These are phyloP conservation scores for Cystofilobasidium bisporidii DNA, from an alignment of 768 basidiomycete genomes.

Conservation along the genomic window DNA sequence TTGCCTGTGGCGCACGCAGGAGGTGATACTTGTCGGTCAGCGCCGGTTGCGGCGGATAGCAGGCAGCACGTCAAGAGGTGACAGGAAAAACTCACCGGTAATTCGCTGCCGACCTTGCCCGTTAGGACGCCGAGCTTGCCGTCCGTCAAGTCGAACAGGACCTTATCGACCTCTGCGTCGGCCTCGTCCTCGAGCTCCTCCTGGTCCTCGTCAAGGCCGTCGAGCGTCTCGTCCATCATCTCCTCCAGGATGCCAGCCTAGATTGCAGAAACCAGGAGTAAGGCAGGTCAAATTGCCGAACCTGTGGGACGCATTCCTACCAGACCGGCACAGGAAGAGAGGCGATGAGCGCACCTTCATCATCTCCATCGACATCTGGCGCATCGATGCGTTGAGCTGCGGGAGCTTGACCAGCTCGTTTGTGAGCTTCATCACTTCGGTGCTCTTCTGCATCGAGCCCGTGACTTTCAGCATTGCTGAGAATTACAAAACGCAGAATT, in stretches of 20 bases:
- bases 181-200: slow-evolving; percentile 95
- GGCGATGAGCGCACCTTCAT: slow-evolving; percentile 61
- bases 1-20: neutral
- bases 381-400: slow-evolving; percentile 83
- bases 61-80: neutral
- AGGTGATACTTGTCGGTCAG: neutral
- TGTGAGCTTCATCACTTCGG: slow-evolving; percentile 98
- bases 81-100: slow-evolving; percentile 31
- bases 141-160: slow-evolving; percentile 86
- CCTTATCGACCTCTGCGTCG: slow-evolving; percentile 92
- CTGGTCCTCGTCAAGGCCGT: slow-evolving; percentile 66
- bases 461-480: slow-evolving; percentile 93
- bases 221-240: slow-evolving; percentile 89
- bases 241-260: slow-evolving; percentile 97
- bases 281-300: no score
- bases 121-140: slow-evolving; percentile 52
- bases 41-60: neutral
- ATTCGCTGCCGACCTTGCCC: slow-evolving; percentile 28
- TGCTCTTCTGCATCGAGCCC: slow-evolving; percentile 92
- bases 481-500: no score
- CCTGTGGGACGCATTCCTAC: no score
- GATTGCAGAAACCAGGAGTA: no score
- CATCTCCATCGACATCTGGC: slow-evolving; percentile 99
- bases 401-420: slow-evolving; percentile 84
- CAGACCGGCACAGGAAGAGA: neutral